Conservation (phyloP, 352 stramenopile genomes). For the Pythium aquatile region DNA sequence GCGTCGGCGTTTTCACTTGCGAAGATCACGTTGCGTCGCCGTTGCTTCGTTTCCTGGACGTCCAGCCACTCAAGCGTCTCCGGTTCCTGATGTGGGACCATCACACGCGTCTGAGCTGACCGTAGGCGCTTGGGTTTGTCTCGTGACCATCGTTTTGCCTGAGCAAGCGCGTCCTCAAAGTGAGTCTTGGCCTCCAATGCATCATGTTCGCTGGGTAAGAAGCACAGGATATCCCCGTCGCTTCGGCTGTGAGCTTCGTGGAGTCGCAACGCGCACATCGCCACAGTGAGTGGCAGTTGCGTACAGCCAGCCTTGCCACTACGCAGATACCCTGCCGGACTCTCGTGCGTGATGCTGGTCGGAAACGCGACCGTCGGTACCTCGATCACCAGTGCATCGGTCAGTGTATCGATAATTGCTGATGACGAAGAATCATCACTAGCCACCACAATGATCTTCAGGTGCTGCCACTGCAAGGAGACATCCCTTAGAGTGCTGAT, state of each 20-base stretch:
- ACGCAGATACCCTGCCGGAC: neutral
- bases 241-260: constrained; percentile 2
- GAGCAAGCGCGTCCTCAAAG: neutral
- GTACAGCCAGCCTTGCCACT: neutral
- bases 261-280: neutral
- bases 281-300: neutral
- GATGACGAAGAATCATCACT: too few relatives aligned
- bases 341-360: neutral
- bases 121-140: neutral
- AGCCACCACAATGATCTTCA: neutral
- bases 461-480: neutral
- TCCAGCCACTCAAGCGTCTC: neutral
- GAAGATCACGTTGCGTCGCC: constrained; percentile 1
- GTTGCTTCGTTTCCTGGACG: neutral
- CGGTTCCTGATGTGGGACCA: neutral
- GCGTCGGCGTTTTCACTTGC: neutral
- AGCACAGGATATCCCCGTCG: constrained; percentile 1
- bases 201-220: neutral
- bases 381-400: neutral
- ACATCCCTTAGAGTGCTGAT: neutral
- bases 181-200: neutral
- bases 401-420: neutral
- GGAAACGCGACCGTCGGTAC: neutral
- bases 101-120: neutral
- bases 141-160: neutral